Evolutionary conservation across 176 grass and related monocot genomes (phyloP).

Genomic region (Tillandsia leiboldiana): DNA sequence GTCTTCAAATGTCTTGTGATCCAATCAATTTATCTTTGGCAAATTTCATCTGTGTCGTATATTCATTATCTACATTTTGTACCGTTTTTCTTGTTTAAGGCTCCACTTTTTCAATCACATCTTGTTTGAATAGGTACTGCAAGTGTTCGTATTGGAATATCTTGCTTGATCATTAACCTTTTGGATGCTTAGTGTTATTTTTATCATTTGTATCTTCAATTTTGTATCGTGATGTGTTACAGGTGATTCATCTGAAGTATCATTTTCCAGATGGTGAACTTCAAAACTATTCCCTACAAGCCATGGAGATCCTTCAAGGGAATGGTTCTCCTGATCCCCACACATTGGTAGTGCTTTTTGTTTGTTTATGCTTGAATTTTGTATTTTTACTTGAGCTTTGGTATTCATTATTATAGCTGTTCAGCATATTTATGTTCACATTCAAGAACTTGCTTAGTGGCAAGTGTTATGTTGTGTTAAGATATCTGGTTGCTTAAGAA

Average conservation of each 20-base stretch:
- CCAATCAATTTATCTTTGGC: not conserved
- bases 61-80: not conserved
- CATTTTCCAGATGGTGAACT: conserved; percentile 57
- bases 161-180: not conserved
- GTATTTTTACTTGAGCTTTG: not conserved
- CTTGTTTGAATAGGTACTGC: not conserved
- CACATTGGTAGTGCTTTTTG: conserved; percentile 45
- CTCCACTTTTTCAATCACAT: not conserved
- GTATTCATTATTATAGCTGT: not conserved
- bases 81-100: not conserved
- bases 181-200: not conserved
- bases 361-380: conserved; percentile 16
- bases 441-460: not conserved
- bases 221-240: conserved; percentile 15
- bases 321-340: conserved; percentile 68
- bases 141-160: not conserved
- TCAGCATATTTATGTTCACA: not conserved
- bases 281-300: conserved; percentile 72
- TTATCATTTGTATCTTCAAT: conserved; percentile 6
- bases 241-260: conserved; percentile 92
- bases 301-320: conserved; percentile 81
- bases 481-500: no score
- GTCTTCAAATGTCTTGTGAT: not conserved
- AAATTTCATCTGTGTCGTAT: not conserved
- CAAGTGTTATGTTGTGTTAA: not conserved